Base-by-base conservation (phyloP, 2,329 filamentous ascomycete species). In the Thielaviopsis populi region DNA sequence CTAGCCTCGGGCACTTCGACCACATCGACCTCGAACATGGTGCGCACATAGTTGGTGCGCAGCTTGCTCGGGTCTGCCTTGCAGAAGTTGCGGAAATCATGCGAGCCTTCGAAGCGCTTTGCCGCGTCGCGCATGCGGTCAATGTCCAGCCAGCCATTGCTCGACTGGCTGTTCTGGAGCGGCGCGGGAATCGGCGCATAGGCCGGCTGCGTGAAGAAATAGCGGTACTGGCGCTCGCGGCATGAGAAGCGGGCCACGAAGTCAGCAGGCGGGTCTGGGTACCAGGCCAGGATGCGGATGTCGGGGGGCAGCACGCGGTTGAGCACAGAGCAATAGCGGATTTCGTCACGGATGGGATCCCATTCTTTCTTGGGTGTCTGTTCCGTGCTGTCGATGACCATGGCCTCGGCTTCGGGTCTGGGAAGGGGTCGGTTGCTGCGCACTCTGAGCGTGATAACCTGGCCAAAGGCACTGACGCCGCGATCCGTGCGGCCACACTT, bases 11-110 rank as follows among this genome's bases (percentile, higher is more conserved):
- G 73, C 1, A 91, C 83, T 70, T 87, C 81, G 66, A 89, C 84
- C 67, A 99, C 88, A 69, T 87, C 84, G 10, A 90, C 83, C 74
- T 88, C 84, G 72, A 87, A 91, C 69, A 99, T 90, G 53, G 83
- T 81, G 50, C 94, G 80, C 69, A 83, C 77, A 70, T 92, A 97
- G 72, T 89, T 94, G 41, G 83, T 84, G 69, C 96, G 89, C 74
- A 95, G 89, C 78, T 97, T 97, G 69, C 81, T 84, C 0, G 88
- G 81, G 74, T 99, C 94, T 66, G 97, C 79, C 74, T 96, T 96
- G 80, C 94, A 97, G 72, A 97, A 88, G 74, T 99, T 99, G 66
- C 94, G 84, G 76, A 97, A 99, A 76, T 99, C 94, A 74, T 97
- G 89, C 61, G 85, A 74, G 5, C 94, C 94, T 69, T 91, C 83